Evolutionary conservation across 371 early-diverging fungal genomes (phyloP).

Genomic region (Rhizopus arrhizus): DNA sequence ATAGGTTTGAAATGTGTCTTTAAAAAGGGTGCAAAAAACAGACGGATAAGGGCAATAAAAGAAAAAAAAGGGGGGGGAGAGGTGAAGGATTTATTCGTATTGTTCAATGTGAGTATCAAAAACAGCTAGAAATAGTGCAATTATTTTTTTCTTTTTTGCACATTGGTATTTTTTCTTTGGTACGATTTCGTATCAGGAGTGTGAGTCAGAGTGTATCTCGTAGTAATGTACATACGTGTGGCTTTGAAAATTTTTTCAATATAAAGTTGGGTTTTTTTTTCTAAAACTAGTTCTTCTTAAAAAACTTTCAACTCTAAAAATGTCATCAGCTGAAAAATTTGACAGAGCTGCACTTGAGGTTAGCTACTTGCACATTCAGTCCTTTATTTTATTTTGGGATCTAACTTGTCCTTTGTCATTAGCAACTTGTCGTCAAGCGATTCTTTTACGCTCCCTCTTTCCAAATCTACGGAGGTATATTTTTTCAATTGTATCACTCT

Average conservation of each 20-base stretch:
- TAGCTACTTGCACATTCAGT: not conserved
- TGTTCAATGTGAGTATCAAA: no score
- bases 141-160: not conserved
- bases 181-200: not conserved
- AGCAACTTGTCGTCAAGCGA: slow-evolving; percentile 80
- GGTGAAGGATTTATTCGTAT: no score
- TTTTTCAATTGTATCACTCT: not conserved
- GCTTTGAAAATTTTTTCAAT: slow-evolving; percentile 4
- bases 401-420: not conserved
- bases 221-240: not conserved
- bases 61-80: no score
- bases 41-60: no score
- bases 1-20: no score
- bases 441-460: slow-evolving; percentile 98
- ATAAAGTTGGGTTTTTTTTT: not conserved
- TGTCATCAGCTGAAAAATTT: slow-evolving; percentile 44
- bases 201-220: not conserved
- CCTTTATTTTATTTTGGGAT: not conserved
- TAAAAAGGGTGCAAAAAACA: no score
- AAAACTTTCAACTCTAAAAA: not conserved
- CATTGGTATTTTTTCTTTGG: no score
- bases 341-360: slow-evolving; percentile 66
- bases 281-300: no score
- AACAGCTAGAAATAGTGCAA: no score
- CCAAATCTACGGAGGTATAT: slow-evolving; percentile 89